Conservation (phyloP, 257 asterid genomes). For the Parsonsia alboflavescens region DNA sequence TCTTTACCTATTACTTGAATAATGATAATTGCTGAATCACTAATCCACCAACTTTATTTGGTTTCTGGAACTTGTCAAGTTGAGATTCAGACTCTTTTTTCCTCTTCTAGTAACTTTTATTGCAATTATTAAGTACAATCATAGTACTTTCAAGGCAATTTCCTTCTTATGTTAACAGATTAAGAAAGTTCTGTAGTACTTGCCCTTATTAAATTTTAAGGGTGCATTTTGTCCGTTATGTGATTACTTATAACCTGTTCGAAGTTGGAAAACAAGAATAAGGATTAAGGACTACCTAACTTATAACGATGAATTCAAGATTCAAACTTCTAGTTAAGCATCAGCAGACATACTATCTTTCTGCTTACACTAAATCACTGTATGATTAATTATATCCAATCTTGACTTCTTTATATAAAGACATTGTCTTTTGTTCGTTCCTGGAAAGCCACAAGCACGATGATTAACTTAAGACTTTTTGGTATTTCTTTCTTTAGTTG, state of each 20-base stretch:
- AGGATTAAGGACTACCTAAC: background rate
- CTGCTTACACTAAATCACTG: background rate
- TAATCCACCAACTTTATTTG: background rate
- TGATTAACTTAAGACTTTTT: background rate
- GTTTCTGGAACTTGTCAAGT: background rate
- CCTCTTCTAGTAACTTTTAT: conserved; percentile 1
- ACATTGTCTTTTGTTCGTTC: background rate
- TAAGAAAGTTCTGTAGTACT: background rate
- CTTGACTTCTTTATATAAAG: background rate
- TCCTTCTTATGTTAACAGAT: background rate
- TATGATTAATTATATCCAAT: background rate
- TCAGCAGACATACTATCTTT: background rate
- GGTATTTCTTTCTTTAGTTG: background rate
- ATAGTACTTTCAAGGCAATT: background rate
- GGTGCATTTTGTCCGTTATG: background rate
- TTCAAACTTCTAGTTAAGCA: background rate
- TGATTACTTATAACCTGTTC: background rate
- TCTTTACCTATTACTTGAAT: background rate
- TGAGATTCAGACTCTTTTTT: background rate
- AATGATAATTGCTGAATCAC: background rate
- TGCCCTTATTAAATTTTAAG: too few relatives aligned
- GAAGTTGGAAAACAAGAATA: background rate
- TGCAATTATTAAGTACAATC: background rate
- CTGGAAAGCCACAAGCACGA: background rate
- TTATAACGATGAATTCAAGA: background rate